Conservation (phyloP, 148 eudicot genomes). For the Nyssa sinensis region DNA sequence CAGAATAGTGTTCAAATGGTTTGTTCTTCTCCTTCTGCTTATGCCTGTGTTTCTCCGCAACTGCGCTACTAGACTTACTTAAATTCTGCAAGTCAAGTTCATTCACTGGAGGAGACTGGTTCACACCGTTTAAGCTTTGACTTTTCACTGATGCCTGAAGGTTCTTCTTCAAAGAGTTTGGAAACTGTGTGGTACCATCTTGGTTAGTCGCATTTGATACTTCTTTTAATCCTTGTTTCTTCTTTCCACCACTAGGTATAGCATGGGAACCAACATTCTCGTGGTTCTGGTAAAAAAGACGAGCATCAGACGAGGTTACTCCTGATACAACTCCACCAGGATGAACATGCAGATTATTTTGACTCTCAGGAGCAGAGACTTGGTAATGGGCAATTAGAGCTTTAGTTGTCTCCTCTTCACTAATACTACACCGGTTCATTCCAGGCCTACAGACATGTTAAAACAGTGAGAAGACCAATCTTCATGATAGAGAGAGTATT, state of each 20-base stretch:
- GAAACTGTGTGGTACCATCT: constrained; percentile 33
- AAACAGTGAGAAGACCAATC: constrained; percentile 1
- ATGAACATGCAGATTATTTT: constrained; percentile 35
- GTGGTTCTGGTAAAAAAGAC: constrained; percentile 20
- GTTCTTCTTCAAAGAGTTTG: constrained; percentile 43
- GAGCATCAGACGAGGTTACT: constrained; percentile 28
- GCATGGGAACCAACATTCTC: constrained; percentile 19
- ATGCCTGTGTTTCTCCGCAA: constrained; percentile 37
- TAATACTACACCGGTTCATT: constrained; percentile 69
- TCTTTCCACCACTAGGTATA: constrained; percentile 38
- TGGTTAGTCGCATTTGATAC: constrained; percentile 35
- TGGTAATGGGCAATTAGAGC: constrained; percentile 49
- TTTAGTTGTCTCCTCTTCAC: constrained; percentile 71
- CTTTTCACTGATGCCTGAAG: constrained; percentile 36
- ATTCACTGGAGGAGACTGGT: constrained; percentile 29
- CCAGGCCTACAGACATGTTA: constrained; percentile 62
- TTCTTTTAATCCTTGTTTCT: constrained; percentile 44
- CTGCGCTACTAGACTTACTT: constrained; percentile 34
- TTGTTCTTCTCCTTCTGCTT: constrained; percentile 47
- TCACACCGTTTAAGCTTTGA: constrained; percentile 33
- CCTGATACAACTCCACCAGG: constrained; percentile 31
- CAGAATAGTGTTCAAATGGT: constrained; percentile 40
- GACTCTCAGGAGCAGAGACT: constrained; percentile 32
- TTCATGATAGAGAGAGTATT: too few species aligned
- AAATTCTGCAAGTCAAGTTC: constrained; percentile 35